These are phyloP conservation scores for Microdochium bolleyi DNA, from an alignment of 2,329 filamentous ascomycete species.

Conservation along the genomic window DNA sequence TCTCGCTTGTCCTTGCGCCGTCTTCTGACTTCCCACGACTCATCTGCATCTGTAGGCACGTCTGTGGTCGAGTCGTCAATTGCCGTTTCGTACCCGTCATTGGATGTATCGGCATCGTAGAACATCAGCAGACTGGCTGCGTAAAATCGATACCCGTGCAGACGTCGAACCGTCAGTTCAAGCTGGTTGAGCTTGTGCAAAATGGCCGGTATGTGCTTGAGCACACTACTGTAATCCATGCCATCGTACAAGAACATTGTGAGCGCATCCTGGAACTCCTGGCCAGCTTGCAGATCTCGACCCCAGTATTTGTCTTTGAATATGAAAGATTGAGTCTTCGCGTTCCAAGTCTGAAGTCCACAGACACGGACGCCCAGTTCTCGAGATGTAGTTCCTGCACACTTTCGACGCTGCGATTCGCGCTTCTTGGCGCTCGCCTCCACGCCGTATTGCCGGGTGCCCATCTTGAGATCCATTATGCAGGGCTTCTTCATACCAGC, in stretches of 20 bases:
- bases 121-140: slow-evolving; percentile 91
- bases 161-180: slow-evolving; percentile 70
- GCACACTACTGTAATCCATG: slow-evolving; percentile 68
- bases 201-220: slow-evolving; percentile 80
- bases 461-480: slow-evolving; percentile 98
- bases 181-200: slow-evolving; percentile 76
- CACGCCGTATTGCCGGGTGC: slow-evolving; percentile 91
- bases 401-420: slow-evolving; percentile 87
- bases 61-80: slow-evolving; percentile 52
- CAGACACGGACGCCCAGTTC: slow-evolving; percentile 90
- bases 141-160: slow-evolving; percentile 89
- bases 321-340: slow-evolving; percentile 72
- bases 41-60: slow-evolving; percentile 49
- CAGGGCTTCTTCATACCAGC: slow-evolving; percentile 94
- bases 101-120: slow-evolving; percentile 75
- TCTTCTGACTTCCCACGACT: slow-evolving; percentile 26
- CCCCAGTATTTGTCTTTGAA: slow-evolving; percentile 99
- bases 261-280: slow-evolving; percentile 81
- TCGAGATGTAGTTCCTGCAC: slow-evolving; percentile 82
- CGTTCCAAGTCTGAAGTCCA: slow-evolving; percentile 94
- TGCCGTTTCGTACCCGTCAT: slow-evolving; percentile 41
- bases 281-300: slow-evolving; percentile 75
- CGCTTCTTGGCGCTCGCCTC: slow-evolving; percentile 90
- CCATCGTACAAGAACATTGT: slow-evolving; percentile 90
- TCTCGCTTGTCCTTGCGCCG: slow-evolving; percentile 45